Conservation (phyloP, 164 flowering plant genomes). For the Magnolia changhungtana region DNA sequence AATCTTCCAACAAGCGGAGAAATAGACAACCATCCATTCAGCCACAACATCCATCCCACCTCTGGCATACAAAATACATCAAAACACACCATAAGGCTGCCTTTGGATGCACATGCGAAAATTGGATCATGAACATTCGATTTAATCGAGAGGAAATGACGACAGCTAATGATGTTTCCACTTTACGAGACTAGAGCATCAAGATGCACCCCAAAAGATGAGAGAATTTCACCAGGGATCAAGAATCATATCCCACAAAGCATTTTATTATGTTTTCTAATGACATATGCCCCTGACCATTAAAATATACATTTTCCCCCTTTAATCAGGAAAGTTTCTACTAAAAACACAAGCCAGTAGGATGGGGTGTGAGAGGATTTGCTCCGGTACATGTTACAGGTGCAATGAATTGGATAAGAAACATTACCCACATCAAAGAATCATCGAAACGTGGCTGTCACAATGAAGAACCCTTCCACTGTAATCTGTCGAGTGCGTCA, state of each 20-base stretch:
- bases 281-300: too few species aligned
- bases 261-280: background rate
- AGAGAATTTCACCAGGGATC: background rate
- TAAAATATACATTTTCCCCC: background rate
- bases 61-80: too few species aligned
- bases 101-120: too few species aligned
- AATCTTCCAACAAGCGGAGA: too few species aligned
- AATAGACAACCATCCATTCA: too few species aligned
- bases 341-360: background rate
- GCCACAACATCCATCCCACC: too few species aligned
- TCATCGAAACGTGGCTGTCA: constrained; percentile 15
- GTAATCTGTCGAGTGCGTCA: constrained; percentile 72
- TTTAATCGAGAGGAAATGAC: too few species aligned
- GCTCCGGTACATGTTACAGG: constrained; percentile 13
- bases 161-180: too few species aligned
- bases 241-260: background rate
- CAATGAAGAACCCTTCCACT: constrained; percentile 55
- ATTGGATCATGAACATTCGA: too few species aligned
- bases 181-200: too few species aligned
- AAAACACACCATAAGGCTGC: too few species aligned
- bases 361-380: constrained; percentile 9
- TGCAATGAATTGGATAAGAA: constrained; percentile 8
- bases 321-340: constrained; percentile 5
- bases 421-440: constrained; percentile 1
- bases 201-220: too few species aligned